These are phyloP conservation scores for Xerocomellus amylosporus DNA, from an alignment of 768 basidiomycete genomes.

Conservation along the genomic window DNA sequence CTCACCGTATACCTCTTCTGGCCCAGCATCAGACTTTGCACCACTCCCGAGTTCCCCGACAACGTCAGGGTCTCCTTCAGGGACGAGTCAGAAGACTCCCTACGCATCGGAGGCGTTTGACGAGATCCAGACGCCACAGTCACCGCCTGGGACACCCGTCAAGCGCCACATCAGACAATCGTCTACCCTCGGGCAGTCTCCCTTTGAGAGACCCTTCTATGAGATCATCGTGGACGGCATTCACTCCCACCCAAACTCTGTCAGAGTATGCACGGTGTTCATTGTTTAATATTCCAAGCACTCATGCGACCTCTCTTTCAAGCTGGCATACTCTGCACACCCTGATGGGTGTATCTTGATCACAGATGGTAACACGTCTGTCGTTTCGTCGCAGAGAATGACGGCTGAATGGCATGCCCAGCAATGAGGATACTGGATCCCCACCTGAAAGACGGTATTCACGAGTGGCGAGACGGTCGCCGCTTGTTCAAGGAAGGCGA, in stretches of 20 bases:
- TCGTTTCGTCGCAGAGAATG: neutral
- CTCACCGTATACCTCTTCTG: slow-evolving; percentile 56
- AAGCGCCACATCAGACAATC: slow-evolving; percentile 18
- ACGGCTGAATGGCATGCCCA: slow-evolving; percentile 28
- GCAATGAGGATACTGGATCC: slow-evolving; percentile 89
- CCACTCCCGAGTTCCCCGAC: slow-evolving; percentile 17
- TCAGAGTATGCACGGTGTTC: slow-evolving; percentile 56
- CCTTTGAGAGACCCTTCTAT: slow-evolving; percentile 74
- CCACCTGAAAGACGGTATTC: slow-evolving; percentile 74
- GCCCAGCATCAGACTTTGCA: slow-evolving; percentile 34
- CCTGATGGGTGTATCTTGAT: slow-evolving; percentile 86
- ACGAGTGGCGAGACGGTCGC: slow-evolving; percentile 85
- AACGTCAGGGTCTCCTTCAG: slow-evolving; percentile 9
- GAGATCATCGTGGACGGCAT: slow-evolving; percentile 90
- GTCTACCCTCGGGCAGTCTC: slow-evolving; percentile 43
- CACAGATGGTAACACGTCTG: slow-evolving; percentile 67
- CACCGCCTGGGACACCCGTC: slow-evolving; percentile 53
- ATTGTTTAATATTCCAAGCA: neutral
- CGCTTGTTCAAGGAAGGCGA: slow-evolving; percentile 79
- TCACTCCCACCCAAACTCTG: slow-evolving; percentile 88
- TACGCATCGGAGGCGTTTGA: slow-evolving; percentile 62
- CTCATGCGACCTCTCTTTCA: slow-evolving; percentile 1
- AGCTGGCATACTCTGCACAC: slow-evolving; percentile 82
- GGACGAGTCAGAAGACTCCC: slow-evolving; percentile 16
- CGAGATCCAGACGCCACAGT: slow-evolving; percentile 52